Evolutionary conservation across 2,329 filamentous ascomycete species (phyloP).

Genomic region (Phoma sp.): DNA sequence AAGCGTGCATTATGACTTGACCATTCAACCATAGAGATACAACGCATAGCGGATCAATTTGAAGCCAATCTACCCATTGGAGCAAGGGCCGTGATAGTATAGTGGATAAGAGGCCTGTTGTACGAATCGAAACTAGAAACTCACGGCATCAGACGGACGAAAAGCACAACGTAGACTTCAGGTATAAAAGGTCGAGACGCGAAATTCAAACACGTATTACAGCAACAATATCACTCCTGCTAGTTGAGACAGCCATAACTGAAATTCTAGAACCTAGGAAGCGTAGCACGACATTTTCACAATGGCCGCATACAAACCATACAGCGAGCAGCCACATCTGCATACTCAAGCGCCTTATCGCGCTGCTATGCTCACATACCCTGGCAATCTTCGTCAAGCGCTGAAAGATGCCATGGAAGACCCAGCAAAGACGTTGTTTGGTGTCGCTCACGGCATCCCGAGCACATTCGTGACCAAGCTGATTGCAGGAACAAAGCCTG

Average conservation of each 20-base stretch:
- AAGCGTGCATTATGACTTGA: too few species aligned
- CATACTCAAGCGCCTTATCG: slow-evolving; percentile 32
- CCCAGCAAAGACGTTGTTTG: slow-evolving; percentile 31
- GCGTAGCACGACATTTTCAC: not conserved
- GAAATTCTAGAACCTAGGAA: not conserved
- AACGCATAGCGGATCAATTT: too few species aligned
- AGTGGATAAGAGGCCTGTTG: not conserved
- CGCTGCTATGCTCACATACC: slow-evolving; percentile 29
- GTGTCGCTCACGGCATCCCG: slow-evolving; percentile 35
- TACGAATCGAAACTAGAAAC: not conserved
- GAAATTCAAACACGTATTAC: not conserved
- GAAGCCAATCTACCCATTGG: too few species aligned
- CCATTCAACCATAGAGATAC: too few species aligned
- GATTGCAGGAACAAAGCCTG: slow-evolving; percentile 33
- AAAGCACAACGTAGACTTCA: not conserved
- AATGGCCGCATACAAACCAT: slow-evolving; percentile 28
- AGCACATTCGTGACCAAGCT: slow-evolving; percentile 36
- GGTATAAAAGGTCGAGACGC: slow-evolving; percentile 2
- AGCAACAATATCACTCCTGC: too few species aligned
- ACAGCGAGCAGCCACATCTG: slow-evolving; percentile 31
- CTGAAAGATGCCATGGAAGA: slow-evolving; percentile 30
- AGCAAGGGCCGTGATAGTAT: not conserved
- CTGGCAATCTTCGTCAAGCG: slow-evolving; percentile 30
- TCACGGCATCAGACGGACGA: not conserved
- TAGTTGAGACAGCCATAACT: too few species aligned